phyloP scores from a whole-genome alignment of 495 filamentous ascomycete genomes.

The Cercophora samala region DNA sequence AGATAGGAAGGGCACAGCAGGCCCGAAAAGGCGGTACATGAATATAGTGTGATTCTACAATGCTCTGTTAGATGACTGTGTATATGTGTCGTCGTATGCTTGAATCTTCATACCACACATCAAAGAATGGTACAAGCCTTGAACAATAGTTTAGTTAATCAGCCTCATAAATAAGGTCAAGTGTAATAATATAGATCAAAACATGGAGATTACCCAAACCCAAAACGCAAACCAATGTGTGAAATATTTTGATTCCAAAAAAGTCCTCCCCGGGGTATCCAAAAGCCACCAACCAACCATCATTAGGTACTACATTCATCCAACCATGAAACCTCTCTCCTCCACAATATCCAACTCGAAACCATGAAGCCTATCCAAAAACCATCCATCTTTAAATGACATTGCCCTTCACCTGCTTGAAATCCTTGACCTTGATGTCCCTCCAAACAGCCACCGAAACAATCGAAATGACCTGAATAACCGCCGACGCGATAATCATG shows the following conservation, averaged over 20 bases:
- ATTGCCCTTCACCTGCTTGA: constrained; percentile 41
- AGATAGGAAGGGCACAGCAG: no score
- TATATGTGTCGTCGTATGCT: no score
- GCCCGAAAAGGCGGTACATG: no score
- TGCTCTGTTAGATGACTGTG: no score
- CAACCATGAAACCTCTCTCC: background rate
- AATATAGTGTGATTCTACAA: no score
- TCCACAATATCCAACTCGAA: background rate
- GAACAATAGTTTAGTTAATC: no score
- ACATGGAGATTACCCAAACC: no score
- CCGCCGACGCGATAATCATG: constrained; percentile 55
- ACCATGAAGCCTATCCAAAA: background rate
- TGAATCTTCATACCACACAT: no score
- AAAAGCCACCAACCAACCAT: background rate
- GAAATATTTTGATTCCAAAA: background rate
- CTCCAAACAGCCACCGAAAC: constrained; percentile 48
- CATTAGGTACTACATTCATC: background rate
- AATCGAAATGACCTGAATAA: constrained; percentile 49
- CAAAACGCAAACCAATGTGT: no score
- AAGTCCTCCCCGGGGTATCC: background rate
- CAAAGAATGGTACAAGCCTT: no score
- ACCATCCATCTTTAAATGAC: constrained; percentile 19
- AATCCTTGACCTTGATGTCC: constrained; percentile 55
- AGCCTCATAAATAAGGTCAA: no score
- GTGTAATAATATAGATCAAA: no score